Percentiles rank a stretch among this genome's conserved stretches.
Conservation (phyloP, 352 stramenopile genomes). For the Phytopythium oedochilum region DNA sequence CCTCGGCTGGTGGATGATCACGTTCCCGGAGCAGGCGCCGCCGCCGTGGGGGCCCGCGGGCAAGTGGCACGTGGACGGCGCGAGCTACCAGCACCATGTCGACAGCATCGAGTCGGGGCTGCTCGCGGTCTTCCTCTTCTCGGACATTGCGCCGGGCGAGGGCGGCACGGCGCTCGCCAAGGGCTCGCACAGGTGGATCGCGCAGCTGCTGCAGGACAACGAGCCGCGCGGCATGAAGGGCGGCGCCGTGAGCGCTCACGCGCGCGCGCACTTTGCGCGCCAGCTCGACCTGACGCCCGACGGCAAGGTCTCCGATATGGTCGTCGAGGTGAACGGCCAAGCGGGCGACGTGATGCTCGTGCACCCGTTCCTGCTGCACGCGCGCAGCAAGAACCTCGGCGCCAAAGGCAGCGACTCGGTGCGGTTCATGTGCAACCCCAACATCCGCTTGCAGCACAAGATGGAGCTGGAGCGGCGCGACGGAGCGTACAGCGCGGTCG, state of each 20-base stretch:
- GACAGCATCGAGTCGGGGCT: slow-evolving; percentile 67
- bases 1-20: slow-evolving; percentile 85
- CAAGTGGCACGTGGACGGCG: slow-evolving; percentile 82
- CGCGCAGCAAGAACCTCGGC: slow-evolving; percentile 65
- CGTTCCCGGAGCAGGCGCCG: slow-evolving; percentile 51
- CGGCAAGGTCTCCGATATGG: not conserved
- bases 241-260: slow-evolving; percentile 40
- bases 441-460: slow-evolving; percentile 33
- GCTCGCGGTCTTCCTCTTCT: slow-evolving; percentile 82
- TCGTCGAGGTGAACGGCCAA: slow-evolving; percentile 63
- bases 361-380: slow-evolving; percentile 77
- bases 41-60: slow-evolving; percentile 60
- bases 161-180: slow-evolving; percentile 66
- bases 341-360: slow-evolving; percentile 78
- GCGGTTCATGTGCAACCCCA: slow-evolving; percentile 73
- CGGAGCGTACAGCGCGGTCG: slow-evolving; percentile 32
- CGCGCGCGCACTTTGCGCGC: slow-evolving; percentile 20
- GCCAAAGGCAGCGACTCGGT: slow-evolving; percentile 44
- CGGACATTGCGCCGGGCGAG: slow-evolving; percentile 50
- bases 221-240: slow-evolving; percentile 58
- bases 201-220: slow-evolving; percentile 40
- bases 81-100: slow-evolving; percentile 66
- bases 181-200: slow-evolving; percentile 60
- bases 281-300: not conserved
- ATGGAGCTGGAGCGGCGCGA: slow-evolving; percentile 40